Percentiles rank a stretch among this genome's conserved stretches.
Conservation (phyloP, 306 rosid species). For the Rosa multiflora region DNA sequence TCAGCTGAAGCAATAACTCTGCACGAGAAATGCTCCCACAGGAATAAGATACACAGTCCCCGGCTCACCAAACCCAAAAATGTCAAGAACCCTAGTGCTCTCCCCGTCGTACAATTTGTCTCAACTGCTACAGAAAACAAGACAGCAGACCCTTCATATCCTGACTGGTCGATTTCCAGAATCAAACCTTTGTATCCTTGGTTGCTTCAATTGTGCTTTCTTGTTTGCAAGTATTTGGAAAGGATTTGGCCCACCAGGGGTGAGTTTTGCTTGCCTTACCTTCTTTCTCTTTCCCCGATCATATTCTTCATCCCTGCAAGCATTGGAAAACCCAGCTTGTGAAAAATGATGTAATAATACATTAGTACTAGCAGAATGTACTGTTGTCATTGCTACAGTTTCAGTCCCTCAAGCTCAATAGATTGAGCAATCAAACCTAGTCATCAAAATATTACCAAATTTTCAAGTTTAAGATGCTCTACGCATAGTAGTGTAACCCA, state of each 20-base stretch:
- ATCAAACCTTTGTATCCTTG: constrained; percentile 44
- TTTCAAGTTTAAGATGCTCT: background rate
- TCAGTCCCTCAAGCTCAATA: background rate
- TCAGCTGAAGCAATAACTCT: constrained; percentile 10
- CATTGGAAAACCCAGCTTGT: background rate
- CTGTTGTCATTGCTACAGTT: background rate
- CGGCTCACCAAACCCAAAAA: constrained; percentile 20
- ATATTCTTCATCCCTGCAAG: constrained; percentile 86
- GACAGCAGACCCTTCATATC: constrained; percentile 47
- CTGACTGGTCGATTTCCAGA: constrained; percentile 71
- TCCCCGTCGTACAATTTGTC: constrained; percentile 23
- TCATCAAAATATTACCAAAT: background rate
- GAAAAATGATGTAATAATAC: background rate
- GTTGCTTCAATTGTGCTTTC: constrained; percentile 46
- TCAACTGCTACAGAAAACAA: constrained; percentile 29
- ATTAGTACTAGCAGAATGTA: background rate
- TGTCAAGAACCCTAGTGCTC: constrained; percentile 28
- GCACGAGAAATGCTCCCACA: constrained; percentile 26
- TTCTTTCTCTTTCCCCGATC: constrained; percentile 88
- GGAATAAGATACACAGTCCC: constrained; percentile 19
- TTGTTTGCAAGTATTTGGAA: constrained; percentile 66
- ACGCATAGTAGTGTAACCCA: background rate
- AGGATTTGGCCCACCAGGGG: constrained; percentile 62
- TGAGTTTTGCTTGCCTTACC: constrained; percentile 45
- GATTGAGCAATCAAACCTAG: background rate